Evolutionary conservation across 345 rosid species (phyloP).

Genomic region (Sisymbrium irio): DNA sequence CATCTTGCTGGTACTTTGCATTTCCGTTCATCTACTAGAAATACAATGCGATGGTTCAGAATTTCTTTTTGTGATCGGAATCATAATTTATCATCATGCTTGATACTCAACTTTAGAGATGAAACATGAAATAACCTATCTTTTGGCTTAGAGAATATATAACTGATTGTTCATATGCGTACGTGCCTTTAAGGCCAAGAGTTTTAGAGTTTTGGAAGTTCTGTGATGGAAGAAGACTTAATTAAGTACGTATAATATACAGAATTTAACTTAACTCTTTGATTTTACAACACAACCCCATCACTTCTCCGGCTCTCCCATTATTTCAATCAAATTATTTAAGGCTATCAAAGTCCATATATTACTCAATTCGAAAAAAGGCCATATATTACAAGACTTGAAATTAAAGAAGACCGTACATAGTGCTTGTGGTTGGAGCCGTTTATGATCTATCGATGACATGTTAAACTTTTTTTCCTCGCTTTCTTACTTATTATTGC

Average conservation of each 20-base stretch:
- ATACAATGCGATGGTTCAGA: not conserved
- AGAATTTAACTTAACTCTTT: not conserved
- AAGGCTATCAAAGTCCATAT: not conserved
- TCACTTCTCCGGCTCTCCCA: not conserved
- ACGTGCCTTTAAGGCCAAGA: not conserved
- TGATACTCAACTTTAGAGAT: not conserved
- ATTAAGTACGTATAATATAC: not conserved
- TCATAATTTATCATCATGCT: not conserved
- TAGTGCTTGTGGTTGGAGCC: slow-evolving; percentile 20
- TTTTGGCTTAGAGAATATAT: not conserved
- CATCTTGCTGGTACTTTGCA: not conserved
- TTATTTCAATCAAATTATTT: not conserved
- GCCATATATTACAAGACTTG: not conserved
- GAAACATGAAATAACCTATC: not conserved
- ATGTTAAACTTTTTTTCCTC: not conserved
- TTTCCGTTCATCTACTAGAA: not conserved
- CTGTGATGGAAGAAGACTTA: not conserved
- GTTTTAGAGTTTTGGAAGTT: not conserved
- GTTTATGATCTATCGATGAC: slow-evolving; percentile 15
- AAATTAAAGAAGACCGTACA: not conserved
- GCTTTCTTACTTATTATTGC: not conserved
- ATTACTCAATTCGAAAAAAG: no score
- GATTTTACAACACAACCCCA: not conserved
- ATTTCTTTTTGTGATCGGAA: not conserved
- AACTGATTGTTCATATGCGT: not conserved